Conservation (phyloP, 2,329 filamentous ascomycete species). For the Hymenoscyphus infarciens region DNA sequence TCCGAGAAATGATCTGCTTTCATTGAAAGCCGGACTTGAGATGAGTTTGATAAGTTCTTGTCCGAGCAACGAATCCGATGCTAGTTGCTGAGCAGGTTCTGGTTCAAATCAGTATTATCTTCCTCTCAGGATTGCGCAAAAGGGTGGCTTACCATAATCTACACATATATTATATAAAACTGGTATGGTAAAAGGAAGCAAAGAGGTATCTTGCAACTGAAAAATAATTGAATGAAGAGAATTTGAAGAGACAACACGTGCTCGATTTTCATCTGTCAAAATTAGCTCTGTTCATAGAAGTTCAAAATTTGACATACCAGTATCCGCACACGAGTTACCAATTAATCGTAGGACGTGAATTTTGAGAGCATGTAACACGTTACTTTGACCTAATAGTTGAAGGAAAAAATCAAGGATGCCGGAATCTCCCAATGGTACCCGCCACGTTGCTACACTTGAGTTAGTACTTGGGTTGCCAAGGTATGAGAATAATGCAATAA, state of each 20-base stretch:
- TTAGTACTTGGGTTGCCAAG: constrained; percentile 18
- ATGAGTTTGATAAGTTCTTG: constrained; percentile 48
- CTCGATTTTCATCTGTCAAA: constrained; percentile 54
- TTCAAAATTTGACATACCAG: constrained; percentile 38
- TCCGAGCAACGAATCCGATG: constrained; percentile 50
- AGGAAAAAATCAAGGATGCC: constrained; percentile 57
- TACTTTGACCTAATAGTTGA: constrained; percentile 40
- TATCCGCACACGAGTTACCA: constrained; percentile 62
- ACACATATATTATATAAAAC: constrained; percentile 61
- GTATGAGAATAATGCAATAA: neutral
- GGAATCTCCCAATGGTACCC: constrained; percentile 53
- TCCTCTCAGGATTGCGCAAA: neutral
- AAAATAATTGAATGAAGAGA: constrained; percentile 47
- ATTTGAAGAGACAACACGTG: constrained; percentile 48
- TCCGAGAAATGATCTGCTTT: constrained; percentile 44
- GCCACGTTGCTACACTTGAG: constrained; percentile 47
- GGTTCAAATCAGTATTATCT: constrained; percentile 18
- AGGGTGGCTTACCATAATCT: constrained; percentile 53
- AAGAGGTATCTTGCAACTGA: constrained; percentile 45
- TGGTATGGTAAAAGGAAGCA: constrained; percentile 52
- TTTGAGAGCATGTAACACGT: constrained; percentile 43
- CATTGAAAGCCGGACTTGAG: constrained; percentile 42
- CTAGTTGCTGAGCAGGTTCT: constrained; percentile 54
- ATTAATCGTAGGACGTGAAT: constrained; percentile 55
- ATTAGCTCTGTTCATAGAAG: constrained; percentile 8